Percentiles rank a stretch among this genome's conserved stretches.
Conservation (phyloP, 768 basidiomycete species). For the Macrolepiota dolichaula region DNA sequence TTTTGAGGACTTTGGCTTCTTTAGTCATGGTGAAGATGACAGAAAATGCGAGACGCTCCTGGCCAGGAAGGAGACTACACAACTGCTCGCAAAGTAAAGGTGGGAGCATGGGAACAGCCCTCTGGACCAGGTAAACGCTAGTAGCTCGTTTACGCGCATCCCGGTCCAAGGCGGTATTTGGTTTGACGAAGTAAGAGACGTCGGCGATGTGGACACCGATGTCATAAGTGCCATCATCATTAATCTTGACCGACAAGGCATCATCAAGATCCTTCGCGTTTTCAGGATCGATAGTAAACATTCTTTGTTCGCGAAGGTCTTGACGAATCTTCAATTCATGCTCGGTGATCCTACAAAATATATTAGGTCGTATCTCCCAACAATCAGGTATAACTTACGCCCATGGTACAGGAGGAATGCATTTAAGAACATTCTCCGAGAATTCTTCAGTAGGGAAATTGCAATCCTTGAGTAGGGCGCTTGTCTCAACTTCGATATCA, state of each 20-base stretch:
- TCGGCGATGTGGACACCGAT: constrained; percentile 96
- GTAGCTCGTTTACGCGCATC: constrained; percentile 97
- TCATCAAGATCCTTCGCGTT: constrained; percentile 93
- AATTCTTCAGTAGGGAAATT: constrained; percentile 99
- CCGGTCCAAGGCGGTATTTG: constrained; percentile 95
- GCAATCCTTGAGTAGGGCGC: constrained; percentile 95
- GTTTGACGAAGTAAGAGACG: constrained; percentile 92
- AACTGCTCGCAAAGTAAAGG: constrained; percentile 89
- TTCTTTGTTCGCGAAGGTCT: constrained; percentile 79
- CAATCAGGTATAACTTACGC: constrained; percentile 43
- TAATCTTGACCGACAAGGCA: constrained; percentile 83
- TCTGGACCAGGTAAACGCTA: constrained; percentile 94
- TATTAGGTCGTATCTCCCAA: not conserved
- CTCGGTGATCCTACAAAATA: constrained; percentile 70
- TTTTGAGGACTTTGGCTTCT: constrained; percentile 79
- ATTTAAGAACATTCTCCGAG: constrained; percentile 91
- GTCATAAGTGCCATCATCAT: constrained; percentile 90
- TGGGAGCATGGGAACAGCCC: constrained; percentile 96
- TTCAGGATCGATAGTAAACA: constrained; percentile 93
- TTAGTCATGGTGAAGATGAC: constrained; percentile 81
- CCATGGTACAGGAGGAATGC: constrained; percentile 95
- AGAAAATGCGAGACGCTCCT: constrained; percentile 90
- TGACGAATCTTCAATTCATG: constrained; percentile 84
- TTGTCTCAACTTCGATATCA: constrained; percentile 98
- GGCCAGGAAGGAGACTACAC: constrained; percentile 86